Base-by-base conservation (phyloP, 176 grass and related monocot species). In the Poa pratensis region DNA sequence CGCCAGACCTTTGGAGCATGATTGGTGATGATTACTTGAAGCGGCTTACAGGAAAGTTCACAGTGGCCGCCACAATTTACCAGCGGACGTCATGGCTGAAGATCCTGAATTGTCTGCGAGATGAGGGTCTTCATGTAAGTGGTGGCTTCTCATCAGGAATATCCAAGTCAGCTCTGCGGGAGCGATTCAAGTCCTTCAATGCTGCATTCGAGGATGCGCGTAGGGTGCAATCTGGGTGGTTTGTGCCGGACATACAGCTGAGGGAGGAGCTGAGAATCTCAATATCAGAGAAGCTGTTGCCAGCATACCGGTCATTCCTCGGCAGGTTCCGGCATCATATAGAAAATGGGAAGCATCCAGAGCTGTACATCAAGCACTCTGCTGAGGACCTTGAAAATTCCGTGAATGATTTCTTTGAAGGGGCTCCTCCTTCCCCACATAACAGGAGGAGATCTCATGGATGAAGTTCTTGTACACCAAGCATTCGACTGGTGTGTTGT, bases 201-300 rank as follows among this genome's bases (percentile, higher is more conserved):
- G 85, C 93, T 20, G 83, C 87, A 1, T 97, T 97, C 42, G 95
- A 97, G 64, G 95, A 97, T 61, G 89, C 89, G 0, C 95, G 93
- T 55, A 90, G 91, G 81, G 73, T 87, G 79, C 92, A 97, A 77
- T 90, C 89, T 5, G 85, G 73, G 40, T 97, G 95, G 95, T 62
- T 67, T 55, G 95, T 97, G 69, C 92, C 95, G 1, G 95, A 97
- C 15, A 68, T 73, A 27, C 95, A 97, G 58, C 82, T 97, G 67
- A 93, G 88, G 81, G 95, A 93, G 79, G 95, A 97, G 84, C 64
- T 97, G 23, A 91, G 95, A 85, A 95, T 97, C 82, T 95, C 95
- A 13, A 97, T 97, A 46, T 73, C 81, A 15, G 95, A 97, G 91
- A 94, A 90, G 79, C 77, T 97, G 35, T 82, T 97, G 42, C 95